Evolutionary conservation across 176 grass and related monocot species (phyloP).

Genomic region (Echinochloa phyllopogon): DNA sequence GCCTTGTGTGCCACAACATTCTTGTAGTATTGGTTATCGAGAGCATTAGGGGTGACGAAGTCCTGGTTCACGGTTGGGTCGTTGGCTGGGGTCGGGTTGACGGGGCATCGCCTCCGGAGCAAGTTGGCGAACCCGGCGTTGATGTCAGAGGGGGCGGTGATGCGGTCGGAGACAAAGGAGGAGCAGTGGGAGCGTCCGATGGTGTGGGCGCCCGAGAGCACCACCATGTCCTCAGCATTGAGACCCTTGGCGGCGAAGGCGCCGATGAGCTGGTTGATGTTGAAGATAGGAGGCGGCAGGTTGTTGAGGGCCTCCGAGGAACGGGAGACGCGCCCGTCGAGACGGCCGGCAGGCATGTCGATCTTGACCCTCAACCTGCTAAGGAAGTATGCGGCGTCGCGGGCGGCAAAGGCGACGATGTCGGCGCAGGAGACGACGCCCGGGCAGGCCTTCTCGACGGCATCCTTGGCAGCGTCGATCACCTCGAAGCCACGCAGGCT

Average conservation of each 20-base stretch:
- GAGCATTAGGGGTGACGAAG: conserved; percentile 4
- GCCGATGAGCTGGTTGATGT: neutral
- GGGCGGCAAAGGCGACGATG: conserved; percentile 52
- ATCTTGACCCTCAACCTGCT: conserved; percentile 13
- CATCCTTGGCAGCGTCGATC: conserved; percentile 51
- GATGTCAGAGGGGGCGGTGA: conserved; percentile 33
- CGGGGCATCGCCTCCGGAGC: conserved; percentile 24
- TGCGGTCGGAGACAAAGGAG: conserved; percentile 47
- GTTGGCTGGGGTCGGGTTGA: neutral
- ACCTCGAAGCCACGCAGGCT: conserved; percentile 63
- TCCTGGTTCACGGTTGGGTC: conserved; percentile 55
- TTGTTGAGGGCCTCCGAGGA: conserved; percentile 24
- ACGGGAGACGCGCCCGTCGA: conserved; percentile 44
- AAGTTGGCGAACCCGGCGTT: neutral
- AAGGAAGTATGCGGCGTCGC: conserved; percentile 46
- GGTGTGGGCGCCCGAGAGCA: conserved; percentile 50
- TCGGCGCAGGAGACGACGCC: conserved; percentile 51
- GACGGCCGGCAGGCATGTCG: conserved; percentile 52
- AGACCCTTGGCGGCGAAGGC: conserved; percentile 53
- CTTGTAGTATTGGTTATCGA: conserved; percentile 62
- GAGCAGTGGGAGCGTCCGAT: conserved; percentile 56
- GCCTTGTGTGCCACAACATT: conserved; percentile 42
- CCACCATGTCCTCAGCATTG: conserved; percentile 45
- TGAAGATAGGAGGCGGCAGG: conserved; percentile 44
- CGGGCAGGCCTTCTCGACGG: conserved; percentile 48